Base-by-base conservation (phyloP, 2,329 filamentous ascomycete genomes). In the Aspergillus sp. region DNA sequence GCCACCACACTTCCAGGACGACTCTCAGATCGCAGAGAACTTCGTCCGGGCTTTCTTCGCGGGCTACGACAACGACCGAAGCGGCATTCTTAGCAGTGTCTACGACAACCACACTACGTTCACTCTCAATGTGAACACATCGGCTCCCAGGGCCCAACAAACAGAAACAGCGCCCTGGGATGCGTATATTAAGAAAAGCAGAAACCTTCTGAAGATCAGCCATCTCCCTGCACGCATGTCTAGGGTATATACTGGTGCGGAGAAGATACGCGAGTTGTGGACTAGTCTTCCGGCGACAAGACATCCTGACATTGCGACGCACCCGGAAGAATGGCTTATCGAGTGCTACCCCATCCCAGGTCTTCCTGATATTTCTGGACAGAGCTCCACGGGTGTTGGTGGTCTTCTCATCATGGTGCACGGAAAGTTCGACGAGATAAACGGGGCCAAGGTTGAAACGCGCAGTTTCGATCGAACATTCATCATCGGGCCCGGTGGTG, bases 401-500 rank as follows among this genome's bases (percentile, higher is more conserved):
- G 91, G 92, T 7, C 85, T 96, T 65, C 84, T 91, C 53, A 85
- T 96, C 66, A 89, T 85, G 7, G 83, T 94, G n/a, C 90, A 95
- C 68, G 91, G 92, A 63, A 90, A 94, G 69, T 96, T 92, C 62
- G 88, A 94, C 52, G 92, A 97, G 72, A 80, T 88, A 17, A 84
- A 82, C 21, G 80, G 83, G 51, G 82, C 84, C 48, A 84, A 84
- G 47, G 82, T 86, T 39, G 86, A 88, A 67, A 77, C 76, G 10
- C 88, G 92, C 62, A 92, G 89, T 73, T 96, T 96, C 75, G 91
- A 92, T 57, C 87, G 92, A 54, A 90, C 87, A 0, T 92, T 96
- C 72, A 80, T 93, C 43, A 82, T 96, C 17, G 91, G 91, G 0
- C 91, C 92, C 1, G 91, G 90, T 32, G 83, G 83, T 36, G 85